phyloP scores from a whole-genome alignment of 176 grass and related monocot species.

The Juncus effusus region DNA sequence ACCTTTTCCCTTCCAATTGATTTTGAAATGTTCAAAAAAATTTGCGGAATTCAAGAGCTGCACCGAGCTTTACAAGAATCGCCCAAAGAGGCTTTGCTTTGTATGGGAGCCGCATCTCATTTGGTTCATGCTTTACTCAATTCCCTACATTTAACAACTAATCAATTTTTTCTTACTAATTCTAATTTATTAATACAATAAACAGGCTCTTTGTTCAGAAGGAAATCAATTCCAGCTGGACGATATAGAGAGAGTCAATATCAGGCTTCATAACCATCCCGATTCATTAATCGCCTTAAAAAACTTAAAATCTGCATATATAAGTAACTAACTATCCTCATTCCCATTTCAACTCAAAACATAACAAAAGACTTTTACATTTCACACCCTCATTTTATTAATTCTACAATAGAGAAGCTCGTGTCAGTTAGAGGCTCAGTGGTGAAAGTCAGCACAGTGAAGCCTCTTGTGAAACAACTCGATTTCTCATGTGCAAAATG shows the following conservation, averaged over 20 bases:
- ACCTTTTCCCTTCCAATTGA: slow-evolving; percentile 49
- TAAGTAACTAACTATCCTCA: slow-evolving; percentile 42
- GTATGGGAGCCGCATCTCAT: slow-evolving; percentile 78
- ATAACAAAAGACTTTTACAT: too few species aligned
- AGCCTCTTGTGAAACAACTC: slow-evolving; percentile 62
- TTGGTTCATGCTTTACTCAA: slow-evolving; percentile 44
- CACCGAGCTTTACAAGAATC: slow-evolving; percentile 37
- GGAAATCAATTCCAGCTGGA: slow-evolving; percentile 25
- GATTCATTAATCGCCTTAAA: slow-evolving; percentile 54
- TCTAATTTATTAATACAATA: slow-evolving; percentile 15
- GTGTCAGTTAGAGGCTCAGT: slow-evolving; percentile 69
- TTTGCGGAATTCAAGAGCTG: slow-evolving; percentile 34
- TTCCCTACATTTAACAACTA: background rate
- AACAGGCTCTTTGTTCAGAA: slow-evolving; percentile 36
- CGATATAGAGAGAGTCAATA: slow-evolving; percentile 56
- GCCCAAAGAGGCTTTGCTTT: slow-evolving; percentile 69
- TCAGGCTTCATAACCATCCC: slow-evolving; percentile 74
- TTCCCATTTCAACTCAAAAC: slow-evolving; percentile 17
- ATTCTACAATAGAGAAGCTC: slow-evolving; percentile 53
- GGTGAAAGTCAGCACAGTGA: slow-evolving; percentile 87
- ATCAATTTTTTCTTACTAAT: background rate
- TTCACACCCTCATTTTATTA: background rate
- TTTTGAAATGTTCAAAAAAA: slow-evolving; percentile 50
- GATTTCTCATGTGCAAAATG: slow-evolving; percentile 72
- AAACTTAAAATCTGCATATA: slow-evolving; percentile 78